Conservation (phyloP, 805 yeast genomes). For the Wickerhamomyces mucosus region DNA sequence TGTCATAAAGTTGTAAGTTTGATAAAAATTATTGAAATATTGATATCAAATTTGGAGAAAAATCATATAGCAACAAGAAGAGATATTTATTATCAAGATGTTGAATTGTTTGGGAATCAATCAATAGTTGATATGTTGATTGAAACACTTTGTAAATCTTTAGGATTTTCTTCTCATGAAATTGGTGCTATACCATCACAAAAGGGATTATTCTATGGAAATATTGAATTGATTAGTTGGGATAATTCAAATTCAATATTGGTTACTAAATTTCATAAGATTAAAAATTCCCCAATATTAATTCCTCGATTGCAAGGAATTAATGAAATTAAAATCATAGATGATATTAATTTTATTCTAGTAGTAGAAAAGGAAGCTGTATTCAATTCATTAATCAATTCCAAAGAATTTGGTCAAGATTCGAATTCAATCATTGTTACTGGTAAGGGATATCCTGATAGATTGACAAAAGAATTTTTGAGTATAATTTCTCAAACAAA, state of each 20-base stretch:
- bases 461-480: constrained; percentile 38
- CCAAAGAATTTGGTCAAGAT: constrained; percentile 4
- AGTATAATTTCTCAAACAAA: constrained; percentile 16
- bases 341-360: constrained; percentile 21
- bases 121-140: constrained; percentile 31
- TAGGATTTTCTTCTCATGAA: constrained; percentile 28
- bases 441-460: constrained; percentile 67
- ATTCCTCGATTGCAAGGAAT: constrained; percentile 31
- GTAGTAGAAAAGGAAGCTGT: constrained; percentile 49
- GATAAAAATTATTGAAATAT: constrained; percentile 7
- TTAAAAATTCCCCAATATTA: constrained; percentile 16
- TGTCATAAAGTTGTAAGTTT: constrained; percentile 6
- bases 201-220: constrained; percentile 47
- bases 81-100: constrained; percentile 57
- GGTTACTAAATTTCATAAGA: not conserved
- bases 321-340: constrained; percentile 4
- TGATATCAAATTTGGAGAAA: constrained; percentile 12
- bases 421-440: constrained; percentile 34
- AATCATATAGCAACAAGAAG: constrained; percentile 29
- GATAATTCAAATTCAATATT: constrained; percentile 1
- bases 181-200: constrained; percentile 48
- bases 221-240: constrained; percentile 10
- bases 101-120: constrained; percentile 40
- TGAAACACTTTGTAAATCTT: constrained; percentile 26
- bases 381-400: constrained; percentile 24